Evolutionary conservation across 2,329 filamentous ascomycete species (phyloP), one percentile per base, ranked within the genome.

Genomic region (Endoconidiophora laricicola): DNA sequence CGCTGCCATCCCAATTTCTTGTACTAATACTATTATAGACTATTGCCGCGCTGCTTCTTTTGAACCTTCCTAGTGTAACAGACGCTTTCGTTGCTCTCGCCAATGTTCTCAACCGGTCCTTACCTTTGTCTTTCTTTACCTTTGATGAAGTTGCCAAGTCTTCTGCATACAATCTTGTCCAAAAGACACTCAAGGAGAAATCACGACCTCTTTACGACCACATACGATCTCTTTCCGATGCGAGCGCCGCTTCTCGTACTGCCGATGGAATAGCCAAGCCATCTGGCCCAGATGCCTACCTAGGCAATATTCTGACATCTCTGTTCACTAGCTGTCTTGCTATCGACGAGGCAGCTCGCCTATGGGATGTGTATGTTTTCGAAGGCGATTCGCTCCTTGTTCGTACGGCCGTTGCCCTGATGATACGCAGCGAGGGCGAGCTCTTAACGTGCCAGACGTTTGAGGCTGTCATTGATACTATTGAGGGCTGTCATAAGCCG

Each of bases 331-430:
- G 65, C 14, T 68, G 74, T 38, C 65, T 86, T 3, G 72, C 73
- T 6, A 70, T 87, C 14, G 84, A 88, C 58, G 74, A 83, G 56
- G 81, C 78, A 3, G 76, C 78, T 1, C 69, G 86, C 2, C 64
- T 91, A 10, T 90, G 83, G 83, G 86, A 93, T 55, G 76, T 90
- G 0, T 86, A 85, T 56, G 78, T 84, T 2, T 86, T 93, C 56
- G 86, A 93, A 60, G 83, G 84, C 23, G 86, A 93, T 55, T 69
- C 74, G 1, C 69, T 84, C 1, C 66, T 88, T 0, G 73, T 90
- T 5, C 69, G 83, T 0, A 82, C 82, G 1, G 81, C 76, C 0
- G 79, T 87, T 0, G 85, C 81, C 0, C 67, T 84, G 16, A 62
- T 91, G 18, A 57, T 74, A 4, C 65, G 68, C 26, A 66, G 66